A percentile compares a stretch with the other conserved stretches of the same genome.
Conservation (phyloP, 2,329 filamentous ascomycete species). For the Xylariaceae sp. region DNA sequence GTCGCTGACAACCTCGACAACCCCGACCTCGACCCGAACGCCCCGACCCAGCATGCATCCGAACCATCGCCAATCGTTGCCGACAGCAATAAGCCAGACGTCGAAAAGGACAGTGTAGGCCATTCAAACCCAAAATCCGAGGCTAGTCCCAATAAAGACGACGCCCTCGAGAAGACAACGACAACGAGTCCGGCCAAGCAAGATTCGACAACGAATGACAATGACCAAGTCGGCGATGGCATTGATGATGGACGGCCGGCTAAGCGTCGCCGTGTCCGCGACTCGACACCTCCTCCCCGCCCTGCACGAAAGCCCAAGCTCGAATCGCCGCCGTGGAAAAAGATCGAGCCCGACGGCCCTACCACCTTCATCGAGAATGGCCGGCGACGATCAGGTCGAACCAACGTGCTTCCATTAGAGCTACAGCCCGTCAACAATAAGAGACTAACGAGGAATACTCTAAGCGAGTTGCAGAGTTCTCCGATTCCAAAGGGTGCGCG, state of each 20-base stretch:
- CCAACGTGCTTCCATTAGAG: conserved; percentile 53
- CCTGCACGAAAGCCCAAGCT: conserved; percentile 40
- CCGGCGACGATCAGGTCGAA: conserved; percentile 60
- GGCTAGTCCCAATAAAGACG: conserved; percentile 17
- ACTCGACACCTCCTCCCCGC: conserved; percentile 40
- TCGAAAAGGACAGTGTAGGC: conserved; percentile 3
- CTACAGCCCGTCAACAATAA: conserved; percentile 46
- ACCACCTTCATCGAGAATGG: conserved; percentile 77
- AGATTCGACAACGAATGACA: conserved; percentile 20
- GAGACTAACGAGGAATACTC: conserved; percentile 45
- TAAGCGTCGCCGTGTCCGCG: conserved; percentile 61
- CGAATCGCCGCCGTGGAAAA: conserved; percentile 91
- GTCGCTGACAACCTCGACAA: conserved; percentile 17
- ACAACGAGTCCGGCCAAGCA: conserved; percentile 26
- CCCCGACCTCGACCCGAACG: conserved; percentile 8
- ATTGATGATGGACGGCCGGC: conserved; percentile 43
- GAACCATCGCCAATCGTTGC: neutral
- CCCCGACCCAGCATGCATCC: conserved; percentile 7
- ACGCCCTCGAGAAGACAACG: conserved; percentile 2
- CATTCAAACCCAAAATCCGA: conserved; percentile 8
- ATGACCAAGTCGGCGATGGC: conserved; percentile 16
- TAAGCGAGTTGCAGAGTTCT: conserved; percentile 34
- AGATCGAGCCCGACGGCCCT: conserved; percentile 74
- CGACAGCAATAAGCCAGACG: neutral
- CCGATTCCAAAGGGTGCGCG: conserved; percentile 33